A percentile compares a stretch with the other conserved stretches of the same genome.
These are phyloP conservation scores for Bathelium albidoporum DNA, from an alignment of 495 filamentous ascomycete genomes.

Conservation along the genomic window DNA sequence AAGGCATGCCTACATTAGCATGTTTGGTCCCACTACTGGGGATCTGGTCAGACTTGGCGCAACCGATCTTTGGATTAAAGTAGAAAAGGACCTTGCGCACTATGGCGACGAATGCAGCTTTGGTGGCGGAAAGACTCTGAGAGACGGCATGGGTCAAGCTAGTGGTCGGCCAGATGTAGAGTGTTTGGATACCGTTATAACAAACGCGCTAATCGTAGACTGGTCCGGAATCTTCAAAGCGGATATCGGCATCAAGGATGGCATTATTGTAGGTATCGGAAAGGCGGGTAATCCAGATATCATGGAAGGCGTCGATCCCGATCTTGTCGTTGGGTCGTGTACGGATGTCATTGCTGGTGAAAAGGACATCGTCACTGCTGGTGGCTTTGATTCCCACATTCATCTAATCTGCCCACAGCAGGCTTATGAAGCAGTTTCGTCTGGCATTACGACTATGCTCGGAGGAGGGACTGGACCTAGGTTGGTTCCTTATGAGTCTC, in stretches of 20 bases:
- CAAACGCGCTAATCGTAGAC: slow-evolving; percentile 87
- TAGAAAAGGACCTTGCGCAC: slow-evolving; percentile 75
- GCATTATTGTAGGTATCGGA: slow-evolving; percentile 80
- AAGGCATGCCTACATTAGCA: slow-evolving; percentile 63
- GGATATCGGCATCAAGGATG: slow-evolving; percentile 89
- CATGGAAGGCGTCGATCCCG: slow-evolving; percentile 75
- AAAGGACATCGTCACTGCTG: slow-evolving; percentile 84
- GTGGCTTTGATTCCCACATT: slow-evolving; percentile 87
- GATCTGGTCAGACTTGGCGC: slow-evolving; percentile 71
- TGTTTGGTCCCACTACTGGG: slow-evolving; percentile 90
- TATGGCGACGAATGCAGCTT: slow-evolving; percentile 96
- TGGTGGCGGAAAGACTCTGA: slow-evolving; percentile 86
- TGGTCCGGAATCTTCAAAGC: slow-evolving; percentile 93
- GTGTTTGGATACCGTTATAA: slow-evolving; percentile 76
- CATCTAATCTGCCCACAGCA: slow-evolving; percentile 98
- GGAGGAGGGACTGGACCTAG: slow-evolving; percentile 90
- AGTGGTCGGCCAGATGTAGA: slow-evolving; percentile 60
- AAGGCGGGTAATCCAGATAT: slow-evolving; percentile 96
- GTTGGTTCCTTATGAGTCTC: slow-evolving; percentile 26
- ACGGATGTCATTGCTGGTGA: slow-evolving; percentile 97
- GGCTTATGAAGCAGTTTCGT: slow-evolving; percentile 71
- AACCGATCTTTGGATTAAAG: slow-evolving; percentile 84
- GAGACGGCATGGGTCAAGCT: slow-evolving; percentile 95
- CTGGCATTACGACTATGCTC: slow-evolving; percentile 84
- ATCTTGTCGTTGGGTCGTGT: slow-evolving; percentile 76